phyloP scores from a whole-genome alignment of 768 basidiomycete genomes.

The Leccinellum albellum region DNA sequence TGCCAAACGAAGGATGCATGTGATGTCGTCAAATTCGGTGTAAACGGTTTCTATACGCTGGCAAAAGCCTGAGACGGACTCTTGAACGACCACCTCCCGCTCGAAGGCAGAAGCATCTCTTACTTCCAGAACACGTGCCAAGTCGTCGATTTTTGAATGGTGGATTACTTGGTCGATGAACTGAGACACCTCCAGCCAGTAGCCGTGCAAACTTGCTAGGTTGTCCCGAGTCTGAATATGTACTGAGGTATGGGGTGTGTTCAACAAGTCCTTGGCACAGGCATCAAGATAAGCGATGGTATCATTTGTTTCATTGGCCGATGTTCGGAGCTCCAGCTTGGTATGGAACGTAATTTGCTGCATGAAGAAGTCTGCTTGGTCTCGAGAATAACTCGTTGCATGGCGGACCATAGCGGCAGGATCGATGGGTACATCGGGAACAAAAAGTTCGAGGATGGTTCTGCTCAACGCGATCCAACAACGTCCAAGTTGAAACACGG shows the following conservation, averaged over 20 bases:
- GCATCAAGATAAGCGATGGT: conserved; percentile 44
- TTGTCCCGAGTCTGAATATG: conserved; percentile 37
- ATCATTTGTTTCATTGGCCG: conserved; percentile 55
- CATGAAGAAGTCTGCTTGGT: conserved; percentile 39
- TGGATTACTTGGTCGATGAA: conserved; percentile 62
- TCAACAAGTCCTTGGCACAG: conserved; percentile 30
- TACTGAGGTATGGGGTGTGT: conserved; percentile 24
- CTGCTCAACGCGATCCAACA: conserved; percentile 61
- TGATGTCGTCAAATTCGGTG: conserved; percentile 68
- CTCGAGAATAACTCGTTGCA: conserved; percentile 39
- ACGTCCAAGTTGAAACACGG: conserved; percentile 38
- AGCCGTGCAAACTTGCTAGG: conserved; percentile 51
- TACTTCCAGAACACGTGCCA: conserved; percentile 39
- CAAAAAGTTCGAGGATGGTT: conserved; percentile 63
- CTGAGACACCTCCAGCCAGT: conserved; percentile 74
- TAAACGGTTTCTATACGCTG: conserved; percentile 70
- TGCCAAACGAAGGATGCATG: conserved; percentile 59
- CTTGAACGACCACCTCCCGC: conserved; percentile 72
- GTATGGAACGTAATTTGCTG: conserved; percentile 53
- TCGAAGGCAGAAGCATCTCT: conserved; percentile 37
- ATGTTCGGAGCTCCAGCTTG: conserved; percentile 48
- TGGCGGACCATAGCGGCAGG: conserved; percentile 66
- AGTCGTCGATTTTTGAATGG: conserved; percentile 44
- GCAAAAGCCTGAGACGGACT: conserved; percentile 72
- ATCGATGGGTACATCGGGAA: conserved; percentile 85